Percentiles rank a stretch among this genome's conserved stretches.
Conservation (phyloP, 176 grass and related monocot species). For the Oryza officinalis region DNA sequence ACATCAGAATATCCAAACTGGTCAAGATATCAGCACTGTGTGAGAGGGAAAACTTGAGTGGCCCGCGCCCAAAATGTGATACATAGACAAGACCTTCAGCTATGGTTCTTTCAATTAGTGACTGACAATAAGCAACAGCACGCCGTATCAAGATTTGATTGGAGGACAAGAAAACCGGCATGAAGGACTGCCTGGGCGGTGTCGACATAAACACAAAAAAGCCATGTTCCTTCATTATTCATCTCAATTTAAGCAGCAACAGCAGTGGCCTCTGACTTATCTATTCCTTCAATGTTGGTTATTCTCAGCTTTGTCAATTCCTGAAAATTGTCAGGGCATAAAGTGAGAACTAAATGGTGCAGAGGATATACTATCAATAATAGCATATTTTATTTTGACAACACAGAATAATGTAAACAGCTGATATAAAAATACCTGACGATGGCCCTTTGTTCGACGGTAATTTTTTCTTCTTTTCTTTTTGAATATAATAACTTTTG, state of each 20-base stretch:
- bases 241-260: slow-evolving; percentile 55
- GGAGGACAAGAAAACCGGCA: slow-evolving; percentile 18
- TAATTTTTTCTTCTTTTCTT: slow-evolving; percentile 99
- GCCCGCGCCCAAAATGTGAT: neutral
- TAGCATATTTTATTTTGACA: neutral
- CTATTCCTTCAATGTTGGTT: slow-evolving; percentile 87
- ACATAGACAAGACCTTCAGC: slow-evolving; percentile 18
- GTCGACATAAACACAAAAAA: slow-evolving; percentile 22
- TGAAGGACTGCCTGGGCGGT: slow-evolving; percentile 3
- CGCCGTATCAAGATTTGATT: slow-evolving; percentile 8
- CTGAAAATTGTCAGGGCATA: slow-evolving; percentile 49
- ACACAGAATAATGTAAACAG: neutral
- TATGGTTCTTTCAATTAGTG: slow-evolving; percentile 24
- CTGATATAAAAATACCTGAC: slow-evolving; percentile 57
- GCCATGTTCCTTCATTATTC: neutral
- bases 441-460: slow-evolving; percentile 92
- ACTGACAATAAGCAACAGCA: slow-evolving; percentile 16
- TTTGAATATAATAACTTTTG: slow-evolving; percentile 99
- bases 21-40: slow-evolving; percentile 14
- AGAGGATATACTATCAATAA: neutral
- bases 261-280: slow-evolving; percentile 51
- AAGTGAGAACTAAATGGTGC: slow-evolving; percentile 37
- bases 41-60: neutral
- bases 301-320: slow-evolving; percentile 96
- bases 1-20: neutral